Evolutionary conservation across 495 filamentous ascomycete genomes (phyloP), one percentile per base, ranked within the genome.

Genomic region (Bryoglossum gracile): DNA sequence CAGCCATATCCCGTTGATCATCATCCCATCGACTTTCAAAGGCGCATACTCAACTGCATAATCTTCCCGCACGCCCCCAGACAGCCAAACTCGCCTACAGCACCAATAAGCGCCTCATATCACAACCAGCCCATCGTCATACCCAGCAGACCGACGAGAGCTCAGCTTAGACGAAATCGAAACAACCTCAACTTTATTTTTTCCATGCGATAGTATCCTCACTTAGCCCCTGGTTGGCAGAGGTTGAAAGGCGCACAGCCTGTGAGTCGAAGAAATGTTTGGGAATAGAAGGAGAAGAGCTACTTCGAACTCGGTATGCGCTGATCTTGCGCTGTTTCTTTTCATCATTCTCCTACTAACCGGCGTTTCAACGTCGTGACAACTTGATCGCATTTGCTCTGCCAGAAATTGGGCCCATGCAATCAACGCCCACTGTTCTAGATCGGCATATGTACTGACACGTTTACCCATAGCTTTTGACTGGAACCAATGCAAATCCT

Each of bases 401-500:
- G n/a, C n/a, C n/a, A n/a, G n/a, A n/a, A n/a, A n/a, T n/a, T n/a
- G n/a, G n/a, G n/a, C n/a, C n/a, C n/a, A n/a, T n/a, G n/a, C n/a
- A n/a, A n/a, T n/a, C n/a, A n/a, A n/a, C n/a, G n/a, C n/a, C n/a
- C n/a, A n/a, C n/a, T n/a, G n/a, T n/a, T n/a, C 22, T 26, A n/a
- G 24, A 34, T 23, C 23, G 37, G 28, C 56, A 36, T 39, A 24
- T 17, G 44, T 41, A 37, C 60, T 59, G 54, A 58, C 36, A 42
- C 57, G 23, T 59, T 44, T 32, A 25, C 32, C 25, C 40, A 60
- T 53, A 84, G 78, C 78, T 81, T 46, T 66, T 81, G 36, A 81
- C 76, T 50, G 65, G 72, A 32, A 65, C 75, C 28, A 76, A 78
- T 32, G 78, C 83, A 28, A 80, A 82, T 58, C 77, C 86, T 38